phyloP scores from a whole-genome alignment of 1,139 yeast species.

The Geotrichum phurueaensis region DNA sequence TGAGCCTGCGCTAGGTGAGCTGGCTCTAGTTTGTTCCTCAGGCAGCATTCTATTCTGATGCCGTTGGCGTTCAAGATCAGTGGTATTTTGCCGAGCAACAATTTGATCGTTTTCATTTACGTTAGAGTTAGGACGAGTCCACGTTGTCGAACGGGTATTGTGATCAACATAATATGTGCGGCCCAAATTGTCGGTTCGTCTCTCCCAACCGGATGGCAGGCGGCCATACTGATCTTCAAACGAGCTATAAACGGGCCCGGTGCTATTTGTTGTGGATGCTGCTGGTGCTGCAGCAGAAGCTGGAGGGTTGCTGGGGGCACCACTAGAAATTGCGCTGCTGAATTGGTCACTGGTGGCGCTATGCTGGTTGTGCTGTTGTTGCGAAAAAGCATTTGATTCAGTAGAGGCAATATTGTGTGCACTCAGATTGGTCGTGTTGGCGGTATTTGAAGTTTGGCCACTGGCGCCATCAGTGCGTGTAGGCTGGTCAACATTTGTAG shows the following conservation, averaged over 20 bases:
- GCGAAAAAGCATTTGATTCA: conserved; percentile 25
- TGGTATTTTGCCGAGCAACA: conserved; percentile 45
- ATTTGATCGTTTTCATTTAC: conserved; percentile 40
- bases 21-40: conserved; percentile 45
- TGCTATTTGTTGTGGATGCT: conserved; percentile 23
- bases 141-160: conserved; percentile 93
- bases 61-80: conserved; percentile 85
- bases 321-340: conserved; percentile 12
- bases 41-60: conserved; percentile 89
- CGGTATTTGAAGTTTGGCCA: conserved; percentile 16
- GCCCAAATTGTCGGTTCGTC: conserved; percentile 95
- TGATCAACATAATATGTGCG: conserved; percentile 97
- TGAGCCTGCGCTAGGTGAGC: conserved; percentile 27
- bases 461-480: conserved; percentile 17
- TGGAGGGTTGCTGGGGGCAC: conserved; percentile 16
- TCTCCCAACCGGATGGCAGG: conserved; percentile 98
- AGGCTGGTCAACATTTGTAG: conserved; percentile 27
- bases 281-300: conserved; percentile 22
- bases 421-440: conserved; percentile 16
- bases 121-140: conserved; percentile 85
- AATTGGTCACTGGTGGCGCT: conserved; percentile 18
- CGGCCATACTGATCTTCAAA: conserved; percentile 96
- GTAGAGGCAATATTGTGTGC: conserved; percentile 20
- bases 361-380: conserved; percentile 22
- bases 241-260: conserved; percentile 42